Evolutionary conservation across 2,329 filamentous ascomycete species (phyloP).

Genomic region (Leptoxyphium fumago): DNA sequence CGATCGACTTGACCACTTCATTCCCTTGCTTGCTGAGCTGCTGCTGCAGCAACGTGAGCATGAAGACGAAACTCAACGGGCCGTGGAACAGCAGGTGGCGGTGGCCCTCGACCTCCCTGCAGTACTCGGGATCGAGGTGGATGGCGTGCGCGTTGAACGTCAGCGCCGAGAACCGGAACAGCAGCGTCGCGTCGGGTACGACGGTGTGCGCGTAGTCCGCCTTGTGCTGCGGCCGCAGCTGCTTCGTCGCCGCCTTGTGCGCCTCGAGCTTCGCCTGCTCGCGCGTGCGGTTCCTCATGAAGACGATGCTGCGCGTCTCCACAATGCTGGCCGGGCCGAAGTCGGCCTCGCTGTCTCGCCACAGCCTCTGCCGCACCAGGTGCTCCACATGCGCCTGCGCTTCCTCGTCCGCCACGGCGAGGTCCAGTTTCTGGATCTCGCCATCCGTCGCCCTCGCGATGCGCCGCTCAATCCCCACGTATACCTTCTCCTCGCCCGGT

Average conservation of each 20-base stretch:
- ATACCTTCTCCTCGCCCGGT: conserved; percentile 40
- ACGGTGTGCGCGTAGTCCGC: conserved; percentile 45
- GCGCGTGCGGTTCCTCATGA: conserved; percentile 38
- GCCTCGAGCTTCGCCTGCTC: conserved; percentile 21
- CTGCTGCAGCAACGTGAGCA: conserved; percentile 53
- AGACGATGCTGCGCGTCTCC: conserved; percentile 49
- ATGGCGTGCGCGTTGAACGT: conserved; percentile 88
- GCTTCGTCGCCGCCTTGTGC: conserved; percentile 14
- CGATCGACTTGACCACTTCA: conserved; percentile 40
- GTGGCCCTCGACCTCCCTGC: conserved; percentile 57
- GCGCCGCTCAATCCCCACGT: conserved; percentile 44
- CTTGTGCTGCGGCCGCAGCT: conserved; percentile 29
- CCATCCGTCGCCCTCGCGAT: conserved; percentile 21
- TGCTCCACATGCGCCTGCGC: conserved; percentile 17
- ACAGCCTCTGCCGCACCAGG: conserved; percentile 26
- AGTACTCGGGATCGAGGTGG: conserved; percentile 64
- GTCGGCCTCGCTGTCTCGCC: conserved; percentile 28
- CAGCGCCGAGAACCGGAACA: conserved; percentile 83
- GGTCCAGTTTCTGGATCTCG: conserved; percentile 19
- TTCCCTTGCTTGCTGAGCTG: conserved; percentile 29
- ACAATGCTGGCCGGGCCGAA: conserved; percentile 32
- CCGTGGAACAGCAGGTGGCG: conserved; percentile 70
- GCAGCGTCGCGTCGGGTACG: conserved; percentile 51
- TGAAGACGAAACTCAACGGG: conserved; percentile 61
- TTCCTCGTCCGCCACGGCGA: conserved; percentile 24